Conservation (phyloP, 2,329 filamentous ascomycete genomes). For the Scytalidium sp. region DNA sequence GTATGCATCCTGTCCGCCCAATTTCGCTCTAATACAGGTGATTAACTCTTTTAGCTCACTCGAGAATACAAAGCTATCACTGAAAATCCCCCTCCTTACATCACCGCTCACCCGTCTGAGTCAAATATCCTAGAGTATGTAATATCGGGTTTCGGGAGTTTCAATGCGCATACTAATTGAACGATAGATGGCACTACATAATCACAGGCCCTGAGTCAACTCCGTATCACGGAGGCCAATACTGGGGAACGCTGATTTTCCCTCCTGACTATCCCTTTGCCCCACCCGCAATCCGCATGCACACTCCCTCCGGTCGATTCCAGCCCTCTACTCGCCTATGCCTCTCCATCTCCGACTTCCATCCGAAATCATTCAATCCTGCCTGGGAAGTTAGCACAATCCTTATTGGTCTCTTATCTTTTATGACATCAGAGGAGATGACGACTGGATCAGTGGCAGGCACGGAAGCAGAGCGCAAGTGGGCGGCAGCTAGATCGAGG, state of each 20-base stretch:
- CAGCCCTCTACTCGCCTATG: conserved; percentile 89
- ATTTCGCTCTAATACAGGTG: background rate
- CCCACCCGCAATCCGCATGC: conserved; percentile 97
- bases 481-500: conserved; percentile 71
- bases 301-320: conserved; percentile 94
- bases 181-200: conserved; percentile 84
- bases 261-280: conserved; percentile 96
- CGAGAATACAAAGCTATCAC: conserved; percentile 64
- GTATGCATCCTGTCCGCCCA: conserved; percentile 39
- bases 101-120: conserved; percentile 84
- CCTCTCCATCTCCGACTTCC: conserved; percentile 95
- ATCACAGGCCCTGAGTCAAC: conserved; percentile 93
- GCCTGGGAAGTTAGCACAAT: conserved; percentile 98
- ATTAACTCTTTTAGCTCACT: conserved; percentile 44
- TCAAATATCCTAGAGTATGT: conserved; percentile 84
- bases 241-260: conserved; percentile 96
- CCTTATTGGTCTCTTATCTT: conserved; percentile 86
- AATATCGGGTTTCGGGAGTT: conserved; percentile 1
- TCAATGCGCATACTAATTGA: conserved; percentile 8
- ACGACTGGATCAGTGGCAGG: conserved; percentile 87
- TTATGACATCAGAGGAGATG: conserved; percentile 99
- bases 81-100: conserved; percentile 83
- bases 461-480: conserved; percentile 71
- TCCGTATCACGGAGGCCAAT: conserved; percentile 91
- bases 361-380: conserved; percentile 96